Conservation (phyloP, 2,329 filamentous ascomycete species). For the Sordariomycetes sp. region DNA sequence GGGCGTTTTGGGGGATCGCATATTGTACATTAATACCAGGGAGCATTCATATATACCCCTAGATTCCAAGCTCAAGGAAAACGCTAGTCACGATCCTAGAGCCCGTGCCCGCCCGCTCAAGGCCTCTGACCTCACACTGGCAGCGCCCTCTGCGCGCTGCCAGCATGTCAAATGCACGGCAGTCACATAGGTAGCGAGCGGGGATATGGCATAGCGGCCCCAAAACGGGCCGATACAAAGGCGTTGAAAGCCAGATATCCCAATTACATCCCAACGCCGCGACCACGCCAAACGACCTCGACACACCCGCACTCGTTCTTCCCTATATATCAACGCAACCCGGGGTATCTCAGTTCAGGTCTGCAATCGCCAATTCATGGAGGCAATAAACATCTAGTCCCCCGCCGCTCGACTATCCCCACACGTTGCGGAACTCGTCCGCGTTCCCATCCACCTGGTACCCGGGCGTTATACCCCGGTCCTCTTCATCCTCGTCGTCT, state of each 20-base stretch:
- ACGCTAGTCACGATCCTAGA: not conserved
- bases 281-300: not conserved
- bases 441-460: conserved; percentile 18
- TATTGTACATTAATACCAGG: not conserved
- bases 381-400: not conserved
- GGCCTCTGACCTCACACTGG: no score
- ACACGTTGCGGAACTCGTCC: conserved; percentile 33
- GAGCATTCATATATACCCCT: not conserved
- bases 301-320: not conserved
- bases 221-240: no score
- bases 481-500: not conserved
- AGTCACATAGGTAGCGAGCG: no score
- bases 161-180: no score
- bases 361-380: not conserved
- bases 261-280: not conserved
- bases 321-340: not conserved
- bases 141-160: no score
- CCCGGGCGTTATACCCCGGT: not conserved
- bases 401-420: conserved; percentile 13
- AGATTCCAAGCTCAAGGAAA: not conserved
- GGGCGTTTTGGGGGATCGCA: not conserved
- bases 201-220: no score
- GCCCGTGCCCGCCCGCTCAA: not conserved
- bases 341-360: not conserved
- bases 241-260: not conserved